These are phyloP conservation scores for Dissophora ornata DNA, from an alignment of 192 early-diverging fungal genomes.

Conservation along the genomic window DNA sequence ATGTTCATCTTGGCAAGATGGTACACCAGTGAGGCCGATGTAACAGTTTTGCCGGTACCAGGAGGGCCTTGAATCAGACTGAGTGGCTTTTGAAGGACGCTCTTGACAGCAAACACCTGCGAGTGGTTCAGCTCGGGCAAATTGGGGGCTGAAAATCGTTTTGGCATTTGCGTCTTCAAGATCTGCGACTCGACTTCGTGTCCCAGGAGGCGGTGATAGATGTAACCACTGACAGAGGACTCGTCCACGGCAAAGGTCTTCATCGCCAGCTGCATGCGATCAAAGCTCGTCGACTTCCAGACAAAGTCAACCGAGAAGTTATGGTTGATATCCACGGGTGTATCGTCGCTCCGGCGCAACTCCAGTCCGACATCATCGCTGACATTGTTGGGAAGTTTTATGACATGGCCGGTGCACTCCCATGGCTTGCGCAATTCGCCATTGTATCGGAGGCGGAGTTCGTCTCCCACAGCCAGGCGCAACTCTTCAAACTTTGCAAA, in stretches of 20 bases:
- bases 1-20: slow-evolving; percentile 91
- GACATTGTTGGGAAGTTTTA: slow-evolving; percentile 93
- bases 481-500: slow-evolving; percentile 97
- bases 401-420: slow-evolving; percentile 91
- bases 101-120: slow-evolving; percentile 95
- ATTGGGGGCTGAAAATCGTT: slow-evolving; percentile 91
- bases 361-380: slow-evolving; percentile 98
- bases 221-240: slow-evolving; percentile 91
- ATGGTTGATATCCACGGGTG: slow-evolving; percentile 83
- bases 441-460: slow-evolving; percentile 87
- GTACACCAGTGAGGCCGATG: slow-evolving; percentile 97
- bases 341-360: slow-evolving; percentile 72
- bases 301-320: slow-evolving; percentile 98
- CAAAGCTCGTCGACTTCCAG: slow-evolving; percentile 98
- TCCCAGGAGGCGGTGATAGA: slow-evolving; percentile 94
- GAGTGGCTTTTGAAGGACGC: slow-evolving; percentile 90
- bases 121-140: slow-evolving; percentile 97
- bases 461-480: slow-evolving; percentile 93
- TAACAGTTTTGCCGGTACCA: slow-evolving; percentile 99
- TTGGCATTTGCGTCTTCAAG: slow-evolving; percentile 83
- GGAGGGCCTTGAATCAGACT: slow-evolving; percentile 96
- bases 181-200: slow-evolving; percentile 93
- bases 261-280: slow-evolving; percentile 97
- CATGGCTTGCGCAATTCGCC: slow-evolving; percentile 88
- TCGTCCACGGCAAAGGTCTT: slow-evolving; percentile 97